phyloP scores from a whole-genome alignment of 225 moss, liverwort and hornwort species.

The Rhytidiadelphus loreus region DNA sequence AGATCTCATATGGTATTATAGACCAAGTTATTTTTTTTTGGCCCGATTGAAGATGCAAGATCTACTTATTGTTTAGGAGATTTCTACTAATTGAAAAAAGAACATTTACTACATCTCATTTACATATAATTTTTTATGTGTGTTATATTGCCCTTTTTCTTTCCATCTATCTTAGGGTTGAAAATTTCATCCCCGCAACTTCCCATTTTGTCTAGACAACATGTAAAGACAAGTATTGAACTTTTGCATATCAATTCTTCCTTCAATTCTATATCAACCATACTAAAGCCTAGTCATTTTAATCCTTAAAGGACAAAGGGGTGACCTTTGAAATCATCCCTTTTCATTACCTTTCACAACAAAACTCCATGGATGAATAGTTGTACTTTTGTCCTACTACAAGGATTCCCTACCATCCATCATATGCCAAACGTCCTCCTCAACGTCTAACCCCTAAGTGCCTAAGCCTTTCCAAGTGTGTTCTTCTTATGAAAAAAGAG shows the following conservation, averaged over 20 bases:
- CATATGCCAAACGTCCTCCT: no score
- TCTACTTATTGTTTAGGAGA: background rate
- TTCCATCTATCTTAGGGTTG: background rate
- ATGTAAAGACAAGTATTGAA: background rate
- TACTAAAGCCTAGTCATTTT: no score
- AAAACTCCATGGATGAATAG: no score
- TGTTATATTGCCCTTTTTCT: background rate
- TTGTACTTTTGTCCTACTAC: no score
- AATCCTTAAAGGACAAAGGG: no score
- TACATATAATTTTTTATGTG: background rate
- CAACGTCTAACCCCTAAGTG: no score
- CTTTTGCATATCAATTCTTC: background rate
- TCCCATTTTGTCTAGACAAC: accelerated
- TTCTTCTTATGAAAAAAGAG: no score
- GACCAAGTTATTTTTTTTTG: background rate
- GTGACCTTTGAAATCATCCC: no score
- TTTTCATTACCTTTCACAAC: no score
- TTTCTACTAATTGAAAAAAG: background rate
- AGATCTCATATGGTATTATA: background rate
- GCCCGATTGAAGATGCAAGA: background rate
- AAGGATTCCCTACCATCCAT: no score
- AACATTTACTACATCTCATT: background rate
- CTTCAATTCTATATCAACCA: background rate
- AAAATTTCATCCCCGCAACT: background rate
- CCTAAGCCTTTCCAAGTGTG: no score